These are phyloP conservation scores for Trypanosoma mega DNA, from an alignment of 208 protist genomes.

Conservation along the genomic window DNA sequence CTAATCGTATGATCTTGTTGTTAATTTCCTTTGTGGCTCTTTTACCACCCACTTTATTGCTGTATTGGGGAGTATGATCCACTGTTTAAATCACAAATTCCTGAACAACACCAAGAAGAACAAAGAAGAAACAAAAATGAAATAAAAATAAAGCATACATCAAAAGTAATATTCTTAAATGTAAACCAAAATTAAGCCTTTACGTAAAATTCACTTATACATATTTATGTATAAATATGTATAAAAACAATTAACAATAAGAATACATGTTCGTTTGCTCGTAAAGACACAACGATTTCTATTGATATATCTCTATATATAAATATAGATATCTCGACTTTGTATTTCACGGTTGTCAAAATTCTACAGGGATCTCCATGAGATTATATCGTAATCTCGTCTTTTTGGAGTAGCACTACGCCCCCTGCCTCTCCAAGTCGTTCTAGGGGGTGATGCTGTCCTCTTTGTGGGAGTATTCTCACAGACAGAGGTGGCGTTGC, in stretches of 20 bases:
- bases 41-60: slow-evolving; percentile 13
- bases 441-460: slow-evolving; percentile 1
- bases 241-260: too few species aligned
- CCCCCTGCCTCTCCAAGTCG: slow-evolving; percentile 38
- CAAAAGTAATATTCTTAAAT: not conserved
- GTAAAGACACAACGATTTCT: too few species aligned
- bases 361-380: slow-evolving; percentile 36
- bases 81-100: not conserved
- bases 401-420: slow-evolving; percentile 25
- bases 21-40: not conserved
- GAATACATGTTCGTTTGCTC: too few species aligned
- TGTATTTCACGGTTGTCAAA: not conserved
- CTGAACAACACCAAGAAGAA: too few species aligned
- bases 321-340: not conserved
- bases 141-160: slow-evolving; percentile 18
- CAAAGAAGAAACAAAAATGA: slow-evolving; percentile 13
- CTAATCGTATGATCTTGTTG: too few species aligned
- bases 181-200: not conserved
- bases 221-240: not conserved
- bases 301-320: not conserved
- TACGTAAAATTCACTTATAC: slow-evolving; percentile 4
- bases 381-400: slow-evolving; percentile 71
- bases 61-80: not conserved
- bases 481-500: not conserved
- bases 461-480: not conserved